Percentiles rank a stretch among this genome's conserved stretches.
phyloP scores from a whole-genome alignment of 805 yeast species.

The Candida gorgasii region DNA sequence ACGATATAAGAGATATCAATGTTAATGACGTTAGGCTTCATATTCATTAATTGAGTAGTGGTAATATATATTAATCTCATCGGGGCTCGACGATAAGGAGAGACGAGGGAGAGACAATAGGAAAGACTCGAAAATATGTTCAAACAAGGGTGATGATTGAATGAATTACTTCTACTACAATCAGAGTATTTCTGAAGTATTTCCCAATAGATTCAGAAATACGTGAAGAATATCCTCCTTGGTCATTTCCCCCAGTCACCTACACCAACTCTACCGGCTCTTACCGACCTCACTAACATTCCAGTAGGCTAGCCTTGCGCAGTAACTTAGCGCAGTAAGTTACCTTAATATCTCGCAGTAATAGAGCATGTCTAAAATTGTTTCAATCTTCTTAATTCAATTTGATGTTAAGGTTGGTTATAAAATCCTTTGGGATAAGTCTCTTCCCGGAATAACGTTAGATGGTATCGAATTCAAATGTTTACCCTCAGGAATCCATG shows the following conservation, averaged over 20 bases:
- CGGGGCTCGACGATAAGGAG: no score
- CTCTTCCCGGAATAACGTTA: conserved; percentile 20
- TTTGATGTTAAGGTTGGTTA: conserved; percentile 40
- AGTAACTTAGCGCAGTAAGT: no score
- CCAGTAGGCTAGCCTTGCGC: conserved; percentile 15
- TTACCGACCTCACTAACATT: no score
- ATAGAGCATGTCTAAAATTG: conserved; percentile 29
- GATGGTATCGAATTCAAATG: conserved; percentile 40
- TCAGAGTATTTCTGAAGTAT: no score
- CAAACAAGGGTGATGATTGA: not conserved
- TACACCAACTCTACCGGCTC: no score
- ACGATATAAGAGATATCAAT: not conserved
- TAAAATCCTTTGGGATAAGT: conserved; percentile 36
- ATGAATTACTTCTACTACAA: no score
- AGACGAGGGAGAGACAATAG: no score
- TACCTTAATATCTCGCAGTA: no score
- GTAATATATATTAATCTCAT: not conserved
- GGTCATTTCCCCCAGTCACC: no score
- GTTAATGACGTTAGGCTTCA: not conserved
- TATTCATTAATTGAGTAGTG: not conserved
- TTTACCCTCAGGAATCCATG: conserved; percentile 45
- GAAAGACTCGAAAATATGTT: not conserved
- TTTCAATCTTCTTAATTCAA: conserved; percentile 33
- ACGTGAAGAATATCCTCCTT: no score
- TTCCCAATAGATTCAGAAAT: no score